Evolutionary conservation across 257 asterid genomes (phyloP).

Genomic region (Galeopsis tetrahit): DNA sequence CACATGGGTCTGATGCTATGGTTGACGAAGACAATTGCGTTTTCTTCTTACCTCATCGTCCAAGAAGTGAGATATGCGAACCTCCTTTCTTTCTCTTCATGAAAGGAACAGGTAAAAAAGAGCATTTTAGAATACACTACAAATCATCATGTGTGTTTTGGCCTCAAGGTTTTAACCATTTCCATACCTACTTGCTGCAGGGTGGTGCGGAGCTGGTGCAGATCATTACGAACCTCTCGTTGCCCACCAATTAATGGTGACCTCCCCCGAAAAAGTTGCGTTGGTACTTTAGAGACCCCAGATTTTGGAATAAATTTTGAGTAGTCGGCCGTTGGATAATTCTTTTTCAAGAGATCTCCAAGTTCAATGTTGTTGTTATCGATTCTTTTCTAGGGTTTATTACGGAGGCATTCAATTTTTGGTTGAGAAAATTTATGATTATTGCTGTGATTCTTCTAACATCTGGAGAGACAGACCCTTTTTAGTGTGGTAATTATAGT

Average conservation of each 20-base stretch:
- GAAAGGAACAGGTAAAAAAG: constrained; percentile 87
- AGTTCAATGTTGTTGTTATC: constrained; percentile 30
- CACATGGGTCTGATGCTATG: constrained; percentile 98
- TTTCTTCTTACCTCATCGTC: constrained; percentile 91
- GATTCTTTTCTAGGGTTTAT: constrained; percentile 36
- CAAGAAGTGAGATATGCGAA: constrained; percentile 82
- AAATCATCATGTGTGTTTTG: background rate
- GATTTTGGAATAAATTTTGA: constrained; percentile 37
- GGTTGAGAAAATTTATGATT: constrained; percentile 26
- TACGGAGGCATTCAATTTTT: constrained; percentile 38
- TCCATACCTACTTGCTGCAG: constrained; percentile 43
- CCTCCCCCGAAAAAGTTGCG: constrained; percentile 88
- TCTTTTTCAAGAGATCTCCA: constrained; percentile 15
- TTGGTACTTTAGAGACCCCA: constrained; percentile 57
- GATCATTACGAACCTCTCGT: constrained; percentile 97
- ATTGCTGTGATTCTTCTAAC: background rate
- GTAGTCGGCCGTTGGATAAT: constrained; percentile 19
- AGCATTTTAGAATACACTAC: no score
- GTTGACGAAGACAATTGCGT: constrained; percentile 93
- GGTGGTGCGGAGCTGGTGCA: constrained; percentile 98
- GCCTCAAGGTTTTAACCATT: background rate
- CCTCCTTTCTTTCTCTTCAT: constrained; percentile 91
- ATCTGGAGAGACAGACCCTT: background rate
- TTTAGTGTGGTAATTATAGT: constrained; percentile 42
- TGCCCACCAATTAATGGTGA: constrained; percentile 59